Base-by-base conservation (phyloP, 345 rosid genomes). In the Gossypium thurberi region DNA sequence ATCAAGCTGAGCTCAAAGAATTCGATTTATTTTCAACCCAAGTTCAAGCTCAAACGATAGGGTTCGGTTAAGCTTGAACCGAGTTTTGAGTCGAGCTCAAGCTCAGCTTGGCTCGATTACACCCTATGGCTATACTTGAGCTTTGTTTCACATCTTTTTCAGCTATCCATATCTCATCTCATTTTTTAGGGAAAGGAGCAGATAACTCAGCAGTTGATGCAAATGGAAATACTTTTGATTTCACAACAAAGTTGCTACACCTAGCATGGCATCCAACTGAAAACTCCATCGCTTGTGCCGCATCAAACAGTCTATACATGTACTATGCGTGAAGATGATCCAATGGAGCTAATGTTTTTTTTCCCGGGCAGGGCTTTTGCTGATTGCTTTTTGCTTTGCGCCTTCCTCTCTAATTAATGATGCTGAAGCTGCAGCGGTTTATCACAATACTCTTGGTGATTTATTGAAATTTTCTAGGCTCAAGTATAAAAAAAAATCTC, bases 301-400 rank as follows among this genome's bases (percentile, higher is more conserved):
- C 99, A 68, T 92, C 96, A 79, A 96, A 93, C 87, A 96, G 98
- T 88, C 82, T 96, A 87, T 96, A 96, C 89, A 96, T 96, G 99
- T 96, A 96, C 78, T 91, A 83, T 81, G 97, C 99, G 63, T 95
- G 81, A 86, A 71, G 79, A 76, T 56, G 74, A 75, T 78, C 63
- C 72, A 65, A 74, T 78, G 72, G 66, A 77, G 75, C 78, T 73
- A 51, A 57, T 70, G 67, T 26, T 72, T 46, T 26, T 21, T 74
- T 75, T 78, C 76, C 75, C 72, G 53, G 78, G 79, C 82, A 63
- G 76, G 71, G 79, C 70, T 53, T 77, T 40, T 74, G 78, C 47
- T 26, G 80, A 80, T 67, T 60, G 59, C 59, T 55, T 55, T 55
- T 9, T 11, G 55, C 64, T 57, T 79, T 21, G 48, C 75, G 42